phyloP scores from a whole-genome alignment of 2,329 filamentous ascomycete genomes.

The Fusarium coffeatum region DNA sequence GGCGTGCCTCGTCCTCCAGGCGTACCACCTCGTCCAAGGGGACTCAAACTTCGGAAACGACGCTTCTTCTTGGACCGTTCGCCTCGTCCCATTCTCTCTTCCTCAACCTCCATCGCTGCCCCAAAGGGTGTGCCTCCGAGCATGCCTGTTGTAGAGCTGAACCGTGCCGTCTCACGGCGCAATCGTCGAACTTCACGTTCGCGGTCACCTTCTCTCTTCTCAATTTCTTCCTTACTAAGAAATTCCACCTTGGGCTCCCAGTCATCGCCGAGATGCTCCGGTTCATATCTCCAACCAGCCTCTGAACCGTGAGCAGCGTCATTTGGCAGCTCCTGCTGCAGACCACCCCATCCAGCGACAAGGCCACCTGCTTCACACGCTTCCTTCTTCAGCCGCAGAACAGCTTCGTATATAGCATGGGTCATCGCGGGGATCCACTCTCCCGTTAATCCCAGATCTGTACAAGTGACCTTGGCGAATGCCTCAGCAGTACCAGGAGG shows the following conservation, averaged over 20 bases:
- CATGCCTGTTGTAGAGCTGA: slow-evolving; percentile 88
- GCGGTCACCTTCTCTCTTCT: slow-evolving; percentile 93
- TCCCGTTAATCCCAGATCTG: slow-evolving; percentile 86
- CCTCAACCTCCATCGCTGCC: slow-evolving; percentile 66
- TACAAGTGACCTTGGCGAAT: slow-evolving; percentile 92
- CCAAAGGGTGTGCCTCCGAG: slow-evolving; percentile 76
- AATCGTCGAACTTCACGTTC: slow-evolving; percentile 90
- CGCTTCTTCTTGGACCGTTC: slow-evolving; percentile 96
- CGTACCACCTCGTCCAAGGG: slow-evolving; percentile 72
- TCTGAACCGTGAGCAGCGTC: slow-evolving; percentile 85
- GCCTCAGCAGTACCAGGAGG: slow-evolving; percentile 91
- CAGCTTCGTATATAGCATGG: slow-evolving; percentile 96
- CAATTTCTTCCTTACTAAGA: slow-evolving; percentile 94
- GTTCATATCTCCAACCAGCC: slow-evolving; percentile 95
- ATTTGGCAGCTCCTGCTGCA: slow-evolving; percentile 79
- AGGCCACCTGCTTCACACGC: slow-evolving; percentile 92
- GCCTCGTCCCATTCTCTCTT: slow-evolving; percentile 90
- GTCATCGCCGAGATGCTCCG: slow-evolving; percentile 84
- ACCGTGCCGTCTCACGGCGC: slow-evolving; percentile 89
- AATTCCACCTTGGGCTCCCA: slow-evolving; percentile 87
- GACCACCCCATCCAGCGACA: slow-evolving; percentile 75
- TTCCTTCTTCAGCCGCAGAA: slow-evolving; percentile 93
- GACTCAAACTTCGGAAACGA: slow-evolving; percentile 88
- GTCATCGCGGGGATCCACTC: slow-evolving; percentile 97
- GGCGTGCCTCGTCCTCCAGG: slow-evolving; percentile 82